These are phyloP conservation scores for Starmerella bombi DNA, from an alignment of 805 yeast species.

Conservation along the genomic window DNA sequence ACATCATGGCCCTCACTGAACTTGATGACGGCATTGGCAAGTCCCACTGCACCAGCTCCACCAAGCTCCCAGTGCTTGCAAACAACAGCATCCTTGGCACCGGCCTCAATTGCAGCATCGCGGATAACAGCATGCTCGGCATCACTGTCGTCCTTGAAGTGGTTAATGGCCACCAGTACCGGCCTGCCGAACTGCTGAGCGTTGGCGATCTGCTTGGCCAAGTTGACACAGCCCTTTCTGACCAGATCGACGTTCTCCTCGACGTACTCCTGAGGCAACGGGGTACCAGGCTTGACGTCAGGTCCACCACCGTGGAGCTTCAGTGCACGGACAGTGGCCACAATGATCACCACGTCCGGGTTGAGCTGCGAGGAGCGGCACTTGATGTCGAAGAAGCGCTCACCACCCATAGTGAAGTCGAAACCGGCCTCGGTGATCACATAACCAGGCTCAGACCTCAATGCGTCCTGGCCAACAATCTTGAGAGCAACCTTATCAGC, in stretches of 20 bases:
- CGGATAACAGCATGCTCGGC: conserved; percentile 71
- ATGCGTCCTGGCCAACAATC: conserved; percentile 53
- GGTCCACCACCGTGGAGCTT: conserved; percentile 97
- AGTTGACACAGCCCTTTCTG: conserved; percentile 68
- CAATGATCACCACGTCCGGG: conserved; percentile 86
- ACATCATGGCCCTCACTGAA: conserved; percentile 35
- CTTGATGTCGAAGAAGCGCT: conserved; percentile 88
- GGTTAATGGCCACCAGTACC: conserved; percentile 88
- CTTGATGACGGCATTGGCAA: conserved; percentile 74
- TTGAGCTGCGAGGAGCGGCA: conserved; percentile 79
- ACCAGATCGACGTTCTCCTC: conserved; percentile 71
- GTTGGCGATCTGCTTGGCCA: conserved; percentile 80
- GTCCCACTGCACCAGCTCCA: conserved; percentile 74
- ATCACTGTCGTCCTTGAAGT: conserved; percentile 66
- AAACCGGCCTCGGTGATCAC: conserved; percentile 97
- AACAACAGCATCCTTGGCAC: conserved; percentile 82
- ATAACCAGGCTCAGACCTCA: conserved; percentile 42
- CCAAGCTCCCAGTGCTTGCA: conserved; percentile 95
- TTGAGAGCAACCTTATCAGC: conserved; percentile 90
- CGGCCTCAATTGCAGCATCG: conserved; percentile 73
- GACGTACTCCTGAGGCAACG: conserved; percentile 68
- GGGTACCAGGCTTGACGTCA: conserved; percentile 85
- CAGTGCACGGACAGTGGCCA: conserved; percentile 93
- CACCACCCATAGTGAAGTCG: conserved; percentile 99
- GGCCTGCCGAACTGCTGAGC: conserved; percentile 77